These are phyloP conservation scores for Pseudoneurospora amorphoporcata DNA, from an alignment of 495 filamentous ascomycete species.

Conservation along the genomic window DNA sequence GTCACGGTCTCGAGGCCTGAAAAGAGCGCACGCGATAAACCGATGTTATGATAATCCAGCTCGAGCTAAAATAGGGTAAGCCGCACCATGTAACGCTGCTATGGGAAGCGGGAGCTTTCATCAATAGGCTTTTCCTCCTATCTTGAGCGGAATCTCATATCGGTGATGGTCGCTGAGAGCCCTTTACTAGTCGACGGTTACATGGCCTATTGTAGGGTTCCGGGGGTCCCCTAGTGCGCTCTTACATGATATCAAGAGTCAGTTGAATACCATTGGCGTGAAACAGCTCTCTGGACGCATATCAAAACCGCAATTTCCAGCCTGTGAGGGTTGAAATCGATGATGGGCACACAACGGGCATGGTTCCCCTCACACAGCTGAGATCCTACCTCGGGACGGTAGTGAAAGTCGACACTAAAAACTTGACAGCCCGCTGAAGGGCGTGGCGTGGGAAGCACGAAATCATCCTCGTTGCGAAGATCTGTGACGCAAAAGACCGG, in stretches of 20 bases:
- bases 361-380: background rate
- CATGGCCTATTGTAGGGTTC: background rate
- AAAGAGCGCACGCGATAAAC: background rate
- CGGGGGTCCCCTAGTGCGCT: background rate
- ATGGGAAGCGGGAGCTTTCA: background rate
- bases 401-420: background rate
- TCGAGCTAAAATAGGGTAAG: background rate
- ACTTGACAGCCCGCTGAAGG: background rate
- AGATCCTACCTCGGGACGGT: background rate
- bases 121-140: background rate
- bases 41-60: background rate
- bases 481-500: background rate
- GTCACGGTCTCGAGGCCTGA: background rate
- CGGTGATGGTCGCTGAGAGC: background rate
- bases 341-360: background rate
- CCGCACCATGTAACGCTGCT: background rate
- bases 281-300: background rate
- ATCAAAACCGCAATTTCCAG: background rate
- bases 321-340: background rate
- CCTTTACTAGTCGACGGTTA: background rate
- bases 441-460: background rate
- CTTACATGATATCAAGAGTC: background rate
- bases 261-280: background rate
- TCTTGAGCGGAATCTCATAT: background rate
- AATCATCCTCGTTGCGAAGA: background rate